Evolutionary conservation across 2,329 filamentous ascomycete genomes (phyloP).

Genomic region (Metarhizium brunneum): DNA sequence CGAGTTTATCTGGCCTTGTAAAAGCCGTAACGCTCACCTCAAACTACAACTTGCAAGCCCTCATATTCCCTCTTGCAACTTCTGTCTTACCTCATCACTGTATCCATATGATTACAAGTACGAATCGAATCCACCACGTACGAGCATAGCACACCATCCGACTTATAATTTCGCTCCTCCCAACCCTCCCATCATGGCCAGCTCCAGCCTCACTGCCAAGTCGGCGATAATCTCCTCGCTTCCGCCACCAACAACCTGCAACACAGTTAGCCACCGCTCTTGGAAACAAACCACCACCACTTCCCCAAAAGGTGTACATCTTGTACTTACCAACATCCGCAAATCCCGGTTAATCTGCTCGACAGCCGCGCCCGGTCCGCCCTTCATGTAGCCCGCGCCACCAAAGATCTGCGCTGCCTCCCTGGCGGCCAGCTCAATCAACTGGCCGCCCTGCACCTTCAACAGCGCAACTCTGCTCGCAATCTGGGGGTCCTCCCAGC

Average conservation of each 20-base stretch:
- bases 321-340: conserved; percentile 17
- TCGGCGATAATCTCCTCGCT: conserved; percentile 47
- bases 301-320: neutral
- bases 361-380: conserved; percentile 36
- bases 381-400: conserved; percentile 40
- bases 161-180: conserved; percentile 11
- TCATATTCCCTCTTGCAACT: too few species aligned
- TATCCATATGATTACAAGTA: neutral
- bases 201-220: conserved; percentile 40
- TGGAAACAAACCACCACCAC: neutral
- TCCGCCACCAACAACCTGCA: conserved; percentile 41
- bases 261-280: neutral
- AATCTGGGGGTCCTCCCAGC: conserved; percentile 22
- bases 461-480: conserved; percentile 21
- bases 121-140: neutral
- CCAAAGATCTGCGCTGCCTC: conserved; percentile 47
- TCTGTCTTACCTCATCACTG: neutral
- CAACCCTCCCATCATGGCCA: conserved; percentile 10
- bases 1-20: too few species aligned
- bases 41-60: too few species aligned
- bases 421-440: conserved; percentile 38
- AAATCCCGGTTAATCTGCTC: conserved; percentile 46
- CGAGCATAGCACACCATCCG: neutral
- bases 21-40: too few species aligned
- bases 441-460: conserved; percentile 40